Evolutionary conservation across 176 grass and related monocot genomes (phyloP).

Genomic region (Bolboschoenus planiculmis): DNA sequence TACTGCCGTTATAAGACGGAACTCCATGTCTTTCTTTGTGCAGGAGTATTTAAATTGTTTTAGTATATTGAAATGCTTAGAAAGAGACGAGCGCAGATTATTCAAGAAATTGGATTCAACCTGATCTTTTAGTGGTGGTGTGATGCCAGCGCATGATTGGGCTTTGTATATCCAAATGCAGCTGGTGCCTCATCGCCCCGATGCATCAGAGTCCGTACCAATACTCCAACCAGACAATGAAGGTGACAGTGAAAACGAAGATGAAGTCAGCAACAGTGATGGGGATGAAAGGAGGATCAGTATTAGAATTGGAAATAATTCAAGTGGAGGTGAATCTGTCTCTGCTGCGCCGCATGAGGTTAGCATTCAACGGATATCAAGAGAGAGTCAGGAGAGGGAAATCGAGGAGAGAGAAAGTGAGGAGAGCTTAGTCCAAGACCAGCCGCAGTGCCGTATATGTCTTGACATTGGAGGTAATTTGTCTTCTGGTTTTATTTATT

Average conservation of each 20-base stretch:
- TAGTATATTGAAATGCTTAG: not conserved
- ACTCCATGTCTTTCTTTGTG: not conserved
- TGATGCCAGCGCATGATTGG: constrained; percentile 7
- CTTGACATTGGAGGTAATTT: constrained; percentile 81
- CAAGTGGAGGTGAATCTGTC: not conserved
- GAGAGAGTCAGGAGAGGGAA: not conserved
- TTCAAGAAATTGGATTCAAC: not conserved
- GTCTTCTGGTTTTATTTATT: not conserved
- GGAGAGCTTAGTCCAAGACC: constrained; percentile 42
- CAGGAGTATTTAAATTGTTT: not conserved
- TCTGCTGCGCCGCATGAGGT: not conserved
- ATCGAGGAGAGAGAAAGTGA: constrained; percentile 15
- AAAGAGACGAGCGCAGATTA: not conserved
- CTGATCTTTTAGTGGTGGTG: not conserved
- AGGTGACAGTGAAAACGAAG: not conserved
- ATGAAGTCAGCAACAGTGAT: not conserved
- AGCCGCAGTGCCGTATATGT: constrained; percentile 81
- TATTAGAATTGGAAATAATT: constrained; percentile 6
- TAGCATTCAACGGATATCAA: not conserved
- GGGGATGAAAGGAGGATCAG: not conserved
- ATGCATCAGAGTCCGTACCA: constrained; percentile 14
- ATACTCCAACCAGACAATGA: not conserved
- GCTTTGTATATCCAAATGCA: constrained; percentile 15
- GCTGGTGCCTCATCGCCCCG: constrained; percentile 1
- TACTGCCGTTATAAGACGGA: not conserved